Evolutionary conservation across 2,329 filamentous ascomycete species (phyloP), one percentile per base, ranked within the genome.

Genomic region (Aspergillus sclerotialis): DNA sequence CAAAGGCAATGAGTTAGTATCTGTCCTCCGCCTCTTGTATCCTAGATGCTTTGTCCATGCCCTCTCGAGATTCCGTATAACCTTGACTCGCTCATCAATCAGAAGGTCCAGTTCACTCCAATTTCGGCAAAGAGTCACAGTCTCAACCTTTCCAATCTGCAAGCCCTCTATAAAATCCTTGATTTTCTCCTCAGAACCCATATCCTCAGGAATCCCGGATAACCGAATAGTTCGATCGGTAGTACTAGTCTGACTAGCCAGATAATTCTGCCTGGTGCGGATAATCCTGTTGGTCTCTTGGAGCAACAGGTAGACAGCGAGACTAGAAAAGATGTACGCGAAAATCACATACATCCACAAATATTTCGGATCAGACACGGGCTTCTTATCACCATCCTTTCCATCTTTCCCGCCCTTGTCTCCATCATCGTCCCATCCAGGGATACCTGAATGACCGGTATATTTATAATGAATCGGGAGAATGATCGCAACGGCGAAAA

Each of bases 271-370:
- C 15, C 92, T 74, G 18, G 90, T 76, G 37, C 81, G 76, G 44
- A 96, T 93, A 33, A 98, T 82, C 39, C 80, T 82, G 46, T 82
- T 78, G 0, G 92, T 96, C 62, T 94, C 82, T 27, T 75, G 74
- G 38, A 90, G 78, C 50, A 96, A 79, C 47, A 90, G 76, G 56
- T 89, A 94, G 9, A 95, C 68, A 0, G 85, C 84, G 27, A 96
- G 64, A 2, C 70, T 77, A 5, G 83, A 90, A 60, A 96, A 98
- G 32, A 96, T 72, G 65, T 95, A 98, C 1, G 88, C 85, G 50
- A 98, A 98, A n/a, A 84, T 70, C 10, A 94, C 76, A 53, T 96
- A 95, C 52, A 90, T 84, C 88, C 90, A 95, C 2, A 95, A 67
- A 50, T 89, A 94, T 37, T 70, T 55, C 7, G 57, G 57, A 21